A percentile compares a stretch with the other conserved stretches of the same genome.
phyloP scores from a whole-genome alignment of 164 flowering plant species.

The Nymphaea thermarum region DNA sequence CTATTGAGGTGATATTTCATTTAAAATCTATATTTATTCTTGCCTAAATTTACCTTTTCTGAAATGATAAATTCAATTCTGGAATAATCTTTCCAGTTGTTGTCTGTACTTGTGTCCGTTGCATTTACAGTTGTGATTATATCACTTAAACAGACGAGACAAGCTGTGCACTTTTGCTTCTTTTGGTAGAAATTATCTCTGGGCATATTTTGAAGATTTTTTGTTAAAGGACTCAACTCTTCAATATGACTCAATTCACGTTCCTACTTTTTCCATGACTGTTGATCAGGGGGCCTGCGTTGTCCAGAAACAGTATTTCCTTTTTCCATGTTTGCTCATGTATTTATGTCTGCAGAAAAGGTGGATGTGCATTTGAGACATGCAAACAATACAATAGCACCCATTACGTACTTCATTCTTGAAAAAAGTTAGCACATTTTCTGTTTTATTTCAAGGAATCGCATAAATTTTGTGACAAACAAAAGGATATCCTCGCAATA shows the following conservation, averaged over 20 bases:
- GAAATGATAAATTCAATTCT: too few species aligned
- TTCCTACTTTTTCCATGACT: not conserved
- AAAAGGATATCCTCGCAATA: not conserved
- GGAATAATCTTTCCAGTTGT: too few species aligned
- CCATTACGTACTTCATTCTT: not conserved
- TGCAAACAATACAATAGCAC: not conserved
- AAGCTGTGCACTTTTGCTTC: too few species aligned
- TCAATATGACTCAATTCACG: not conserved
- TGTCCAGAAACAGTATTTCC: not conserved
- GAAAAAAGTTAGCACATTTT: not conserved
- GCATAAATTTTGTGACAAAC: not conserved
- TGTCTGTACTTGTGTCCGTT: too few species aligned
- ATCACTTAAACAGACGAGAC: too few species aligned
- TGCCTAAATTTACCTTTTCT: not conserved
- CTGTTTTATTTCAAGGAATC: too few species aligned
- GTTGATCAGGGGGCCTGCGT: not conserved
- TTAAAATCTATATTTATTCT: not conserved
- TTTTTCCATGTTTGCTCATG: not conserved
- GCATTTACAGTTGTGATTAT: too few species aligned
- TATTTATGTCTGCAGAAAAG: too few species aligned
- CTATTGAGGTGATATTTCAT: constrained; percentile 49
- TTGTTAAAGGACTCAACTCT: too few species aligned
- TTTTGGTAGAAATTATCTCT: too few species aligned
- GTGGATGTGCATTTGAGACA: too few species aligned
- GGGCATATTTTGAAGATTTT: too few species aligned